Percentiles rank a stretch among this genome's conserved stretches.
phyloP scores from a whole-genome alignment of 352 stramenopile genomes.

The Pythium myriotylum region DNA sequence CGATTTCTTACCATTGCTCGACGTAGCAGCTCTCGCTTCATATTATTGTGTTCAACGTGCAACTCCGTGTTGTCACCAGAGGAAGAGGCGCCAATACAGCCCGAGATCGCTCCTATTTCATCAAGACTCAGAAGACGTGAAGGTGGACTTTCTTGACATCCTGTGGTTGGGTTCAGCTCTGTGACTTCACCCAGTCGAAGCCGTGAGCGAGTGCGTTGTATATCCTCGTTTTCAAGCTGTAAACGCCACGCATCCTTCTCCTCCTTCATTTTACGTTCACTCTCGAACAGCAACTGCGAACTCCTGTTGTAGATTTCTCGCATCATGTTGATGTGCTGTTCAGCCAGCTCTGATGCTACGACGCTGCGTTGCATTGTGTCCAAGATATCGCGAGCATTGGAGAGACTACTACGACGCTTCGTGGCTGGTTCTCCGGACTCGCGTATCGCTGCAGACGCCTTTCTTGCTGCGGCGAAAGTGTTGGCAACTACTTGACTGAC shows the following conservation, averaged over 20 bases:
- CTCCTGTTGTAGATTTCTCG: slow-evolving; percentile 49
- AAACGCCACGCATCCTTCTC: slow-evolving; percentile 42
- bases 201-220: slow-evolving; percentile 14
- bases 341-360: slow-evolving; percentile 27
- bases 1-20: slow-evolving; percentile 33
- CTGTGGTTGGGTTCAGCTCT: slow-evolving; percentile 49
- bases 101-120: not conserved
- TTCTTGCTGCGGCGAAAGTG: slow-evolving; percentile 21
- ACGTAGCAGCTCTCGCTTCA: slow-evolving; percentile 35
- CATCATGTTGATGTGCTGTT: slow-evolving; percentile 45
- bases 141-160: slow-evolving; percentile 37
- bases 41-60: slow-evolving; percentile 10
- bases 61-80: not conserved
- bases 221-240: slow-evolving; percentile 14
- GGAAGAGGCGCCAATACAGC: too few relatives aligned
- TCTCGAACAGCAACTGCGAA: slow-evolving; percentile 52
- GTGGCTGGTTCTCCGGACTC: not conserved
- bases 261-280: slow-evolving; percentile 37
- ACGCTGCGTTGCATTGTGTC: slow-evolving; percentile 52
- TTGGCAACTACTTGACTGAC: slow-evolving; percentile 11
- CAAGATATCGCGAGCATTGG: slow-evolving; percentile 37
- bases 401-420: slow-evolving; percentile 45
- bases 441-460: slow-evolving; percentile 12
- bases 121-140: slow-evolving; percentile 36
- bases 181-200: not conserved